These are phyloP conservation scores for Wilcoxina mikolae DNA, from an alignment of 495 filamentous ascomycete genomes.

Conservation along the genomic window DNA sequence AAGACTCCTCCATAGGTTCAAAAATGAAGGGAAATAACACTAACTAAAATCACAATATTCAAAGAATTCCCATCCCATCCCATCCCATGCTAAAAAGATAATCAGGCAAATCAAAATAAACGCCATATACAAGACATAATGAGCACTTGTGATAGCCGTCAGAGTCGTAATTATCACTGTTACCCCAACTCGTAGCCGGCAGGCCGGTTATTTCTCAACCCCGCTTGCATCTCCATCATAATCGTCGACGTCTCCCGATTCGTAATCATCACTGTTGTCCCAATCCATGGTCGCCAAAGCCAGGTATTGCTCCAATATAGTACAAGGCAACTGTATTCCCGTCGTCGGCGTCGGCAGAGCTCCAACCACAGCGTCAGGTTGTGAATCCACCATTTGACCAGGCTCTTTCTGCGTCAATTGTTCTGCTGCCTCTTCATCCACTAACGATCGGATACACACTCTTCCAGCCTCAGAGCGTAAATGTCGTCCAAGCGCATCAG, in stretches of 20 bases:
- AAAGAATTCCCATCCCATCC: too few species aligned
- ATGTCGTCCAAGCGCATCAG: conserved; percentile 86
- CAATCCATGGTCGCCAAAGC: conserved; percentile 73
- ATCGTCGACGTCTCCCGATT: conserved; percentile 37
- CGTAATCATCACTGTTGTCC: conserved; percentile 40
- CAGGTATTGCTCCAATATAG: conserved; percentile 80
- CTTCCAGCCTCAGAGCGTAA: conserved; percentile 91
- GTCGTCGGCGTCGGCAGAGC: conserved; percentile 30
- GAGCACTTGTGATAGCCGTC: too few species aligned
- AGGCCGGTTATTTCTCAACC: conserved; percentile 34
- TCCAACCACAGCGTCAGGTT: conserved; percentile 6
- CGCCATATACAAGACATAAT: too few species aligned
- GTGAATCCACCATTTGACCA: conserved; percentile 3
- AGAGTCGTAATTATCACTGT: conserved; percentile 30
- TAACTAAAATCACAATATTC: too few species aligned
- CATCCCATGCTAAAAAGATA: too few species aligned
- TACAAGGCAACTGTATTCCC: conserved; percentile 74
- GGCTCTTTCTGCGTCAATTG: conserved; percentile 35
- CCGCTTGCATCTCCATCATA: conserved; percentile 81
- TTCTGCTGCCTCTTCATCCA: conserved; percentile 78
- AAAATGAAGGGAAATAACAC: too few species aligned
- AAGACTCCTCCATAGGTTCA: too few species aligned
- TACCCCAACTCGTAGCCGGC: conserved; percentile 20
- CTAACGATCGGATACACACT: conserved; percentile 85
- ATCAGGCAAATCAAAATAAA: too few species aligned